A percentile compares a stretch with the other conserved stretches of the same genome.
phyloP scores from a whole-genome alignment of 176 grass and related monocot species.

The Musa schizocarpa region DNA sequence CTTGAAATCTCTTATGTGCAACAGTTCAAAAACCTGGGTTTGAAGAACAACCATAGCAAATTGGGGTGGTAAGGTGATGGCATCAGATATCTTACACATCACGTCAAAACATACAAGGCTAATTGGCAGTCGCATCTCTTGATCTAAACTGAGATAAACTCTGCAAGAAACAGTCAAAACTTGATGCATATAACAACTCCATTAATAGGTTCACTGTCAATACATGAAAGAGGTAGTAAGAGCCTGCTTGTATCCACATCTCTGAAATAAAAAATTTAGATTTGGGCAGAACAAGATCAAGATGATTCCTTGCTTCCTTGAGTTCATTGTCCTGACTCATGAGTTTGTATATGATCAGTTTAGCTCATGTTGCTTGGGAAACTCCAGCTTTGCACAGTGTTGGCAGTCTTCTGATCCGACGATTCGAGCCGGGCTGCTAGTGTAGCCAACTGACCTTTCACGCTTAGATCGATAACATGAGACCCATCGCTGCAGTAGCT shows the following conservation, averaged over 20 bases:
- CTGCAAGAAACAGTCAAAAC: not conserved
- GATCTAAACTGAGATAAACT: not conserved
- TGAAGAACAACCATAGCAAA: too few species aligned
- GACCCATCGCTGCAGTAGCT: conserved; percentile 69
- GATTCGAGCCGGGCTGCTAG: conserved; percentile 60
- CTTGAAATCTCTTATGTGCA: too few species aligned
- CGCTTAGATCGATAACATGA: conserved; percentile 76
- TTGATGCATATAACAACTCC: not conserved
- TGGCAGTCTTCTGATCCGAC: conserved; percentile 26
- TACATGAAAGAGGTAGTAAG: not conserved
- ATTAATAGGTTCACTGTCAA: not conserved
- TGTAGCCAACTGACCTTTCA: conserved; percentile 57
- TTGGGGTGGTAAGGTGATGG: too few species aligned
- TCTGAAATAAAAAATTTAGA: not conserved
- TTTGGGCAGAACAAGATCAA: not conserved
- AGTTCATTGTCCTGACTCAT: not conserved
- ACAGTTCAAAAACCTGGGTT: too few species aligned
- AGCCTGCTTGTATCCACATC: conserved; percentile 1
- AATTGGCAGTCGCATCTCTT: not conserved
- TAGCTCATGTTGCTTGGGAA: not conserved
- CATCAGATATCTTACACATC: not conserved
- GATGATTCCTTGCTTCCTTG: not conserved
- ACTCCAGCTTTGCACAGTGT: not conserved
- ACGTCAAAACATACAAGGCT: not conserved
- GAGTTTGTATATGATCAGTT: not conserved